Evolutionary conservation across 1,139 yeast genomes (phyloP).

Genomic region (Chernovozyma aurita): DNA sequence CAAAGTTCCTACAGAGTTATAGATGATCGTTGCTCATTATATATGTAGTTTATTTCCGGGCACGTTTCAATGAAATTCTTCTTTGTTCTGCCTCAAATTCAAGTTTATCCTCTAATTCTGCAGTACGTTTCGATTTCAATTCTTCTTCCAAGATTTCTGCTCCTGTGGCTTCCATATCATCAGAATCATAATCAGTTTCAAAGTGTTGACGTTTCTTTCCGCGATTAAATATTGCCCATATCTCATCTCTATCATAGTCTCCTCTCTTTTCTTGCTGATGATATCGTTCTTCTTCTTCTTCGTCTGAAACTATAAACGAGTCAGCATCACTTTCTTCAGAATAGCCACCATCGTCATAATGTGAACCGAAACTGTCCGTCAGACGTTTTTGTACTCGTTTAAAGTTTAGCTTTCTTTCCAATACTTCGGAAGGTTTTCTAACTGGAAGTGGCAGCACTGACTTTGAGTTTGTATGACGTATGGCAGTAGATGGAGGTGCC

Average conservation of each 20-base stretch:
- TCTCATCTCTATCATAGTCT: constrained; percentile 77
- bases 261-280: constrained; percentile 9
- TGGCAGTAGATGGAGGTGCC: too few species aligned
- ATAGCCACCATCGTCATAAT: constrained; percentile 13
- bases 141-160: constrained; percentile 84
- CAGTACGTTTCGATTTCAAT: constrained; percentile 53
- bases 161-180: constrained; percentile 95
- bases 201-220: constrained; percentile 49
- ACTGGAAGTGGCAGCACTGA: constrained; percentile 27
- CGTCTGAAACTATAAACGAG: constrained; percentile 56
- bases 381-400: constrained; percentile 10
- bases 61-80: constrained; percentile 29
- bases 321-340: constrained; percentile 39
- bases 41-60: constrained; percentile 14
- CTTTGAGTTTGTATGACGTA: too few species aligned
- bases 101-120: constrained; percentile 59
- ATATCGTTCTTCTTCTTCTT: constrained; percentile 34
- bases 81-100: constrained; percentile 59
- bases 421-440: constrained; percentile 19
- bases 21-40: too few species aligned
- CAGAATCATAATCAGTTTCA: constrained; percentile 54
- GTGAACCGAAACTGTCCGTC: constrained; percentile 1
- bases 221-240: constrained; percentile 79
- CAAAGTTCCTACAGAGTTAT: too few species aligned
- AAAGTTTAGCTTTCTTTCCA: constrained; percentile 23